Evolutionary conservation across 768 basidiomycete genomes (phyloP), one percentile per base, ranked within the genome.

Genomic region (Psilocybe subaeruginosa): DNA sequence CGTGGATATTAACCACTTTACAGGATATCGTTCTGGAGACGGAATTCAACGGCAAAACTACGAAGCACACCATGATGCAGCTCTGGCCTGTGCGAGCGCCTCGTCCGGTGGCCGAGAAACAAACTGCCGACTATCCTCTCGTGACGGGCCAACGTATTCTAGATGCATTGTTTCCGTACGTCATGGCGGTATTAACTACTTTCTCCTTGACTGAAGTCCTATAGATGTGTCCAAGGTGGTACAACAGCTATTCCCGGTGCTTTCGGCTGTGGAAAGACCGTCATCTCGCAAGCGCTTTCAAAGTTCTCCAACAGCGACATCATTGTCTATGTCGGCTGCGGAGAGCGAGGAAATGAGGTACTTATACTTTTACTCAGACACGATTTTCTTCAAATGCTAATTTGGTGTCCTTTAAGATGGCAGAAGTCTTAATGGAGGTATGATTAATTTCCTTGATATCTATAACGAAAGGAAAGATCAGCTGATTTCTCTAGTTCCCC

Each of bases 251-350:
- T 99, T 77, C 97, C 97, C 23, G 97, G 97, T 66, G 97, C 97
- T 67, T 99, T 99, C 76, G 97, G 97, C 70, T 98, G 96, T 70
- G 95, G 95, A 69, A 97, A 97, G 82, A 99, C 97, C 30, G 97
- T 99, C 69, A 99, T 99, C 70, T 98, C 95, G 29, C 93, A 98
- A 78, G 97, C 97, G 17, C 80, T 99, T 66, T 98, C 97, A 60
- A 99, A 99, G 75, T 99, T 87, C 78, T 99, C 97, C 29, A 99
- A 99, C 81, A 97, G 95, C 67, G 97, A 99, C 74, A 98, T 99
- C 69, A 98, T 99, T 73, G 88, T 99, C 67, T 99, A 99, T 72
- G 97, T 99, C 68, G 97, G 97, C 27, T 99, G 97, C 73, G 97
- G 97, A 63, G 97, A 99, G 77, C 93, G 97, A 67, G 97, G 97